These are phyloP conservation scores for Ramalina intermedia DNA, from an alignment of 495 filamentous ascomycete genomes.

Conservation along the genomic window DNA sequence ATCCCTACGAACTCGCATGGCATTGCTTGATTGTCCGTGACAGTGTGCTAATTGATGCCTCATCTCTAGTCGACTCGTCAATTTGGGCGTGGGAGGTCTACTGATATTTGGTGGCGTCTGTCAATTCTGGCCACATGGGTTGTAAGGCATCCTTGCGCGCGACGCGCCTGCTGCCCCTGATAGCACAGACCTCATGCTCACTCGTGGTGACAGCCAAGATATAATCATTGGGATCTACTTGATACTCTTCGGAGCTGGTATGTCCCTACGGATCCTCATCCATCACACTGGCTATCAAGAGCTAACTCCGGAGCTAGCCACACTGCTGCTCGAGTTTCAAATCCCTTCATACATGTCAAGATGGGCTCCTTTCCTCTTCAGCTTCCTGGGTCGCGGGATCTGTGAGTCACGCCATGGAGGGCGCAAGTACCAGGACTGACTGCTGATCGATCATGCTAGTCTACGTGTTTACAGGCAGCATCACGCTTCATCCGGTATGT, in stretches of 20 bases:
- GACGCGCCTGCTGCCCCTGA: neutral
- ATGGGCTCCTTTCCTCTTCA: slow-evolving; percentile 96
- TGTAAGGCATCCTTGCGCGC: slow-evolving; percentile 28
- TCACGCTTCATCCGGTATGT: slow-evolving; percentile 1
- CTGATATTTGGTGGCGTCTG: slow-evolving; percentile 84
- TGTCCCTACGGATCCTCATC: slow-evolving; percentile 14
- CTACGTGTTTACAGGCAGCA: slow-evolving; percentile 82
- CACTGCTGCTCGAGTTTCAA: slow-evolving; percentile 67
- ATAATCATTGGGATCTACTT: slow-evolving; percentile 74
- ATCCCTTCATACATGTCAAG: slow-evolving; percentile 82
- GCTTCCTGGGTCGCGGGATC: slow-evolving; percentile 84
- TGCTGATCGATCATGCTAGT: slow-evolving; percentile 37
- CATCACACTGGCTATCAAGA: neutral
- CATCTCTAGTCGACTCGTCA: slow-evolving; percentile 67
- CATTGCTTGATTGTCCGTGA: slow-evolving; percentile 1
- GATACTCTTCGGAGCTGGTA: slow-evolving; percentile 80
- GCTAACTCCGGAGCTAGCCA: slow-evolving; percentile 27
- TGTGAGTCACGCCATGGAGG: slow-evolving; percentile 46
- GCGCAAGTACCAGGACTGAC: neutral
- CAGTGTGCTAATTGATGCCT: neutral
- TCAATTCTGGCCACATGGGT: slow-evolving; percentile 57
- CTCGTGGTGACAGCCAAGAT: slow-evolving; percentile 12
- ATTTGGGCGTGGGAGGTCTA: slow-evolving; percentile 72
- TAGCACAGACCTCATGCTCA: slow-evolving; percentile 1
- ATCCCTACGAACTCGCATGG: neutral